Evolutionary conservation across 1,139 yeast genomes (phyloP), one percentile per base, ranked within the genome.

Genomic region (Kurtzmaniella quercitrusa): DNA sequence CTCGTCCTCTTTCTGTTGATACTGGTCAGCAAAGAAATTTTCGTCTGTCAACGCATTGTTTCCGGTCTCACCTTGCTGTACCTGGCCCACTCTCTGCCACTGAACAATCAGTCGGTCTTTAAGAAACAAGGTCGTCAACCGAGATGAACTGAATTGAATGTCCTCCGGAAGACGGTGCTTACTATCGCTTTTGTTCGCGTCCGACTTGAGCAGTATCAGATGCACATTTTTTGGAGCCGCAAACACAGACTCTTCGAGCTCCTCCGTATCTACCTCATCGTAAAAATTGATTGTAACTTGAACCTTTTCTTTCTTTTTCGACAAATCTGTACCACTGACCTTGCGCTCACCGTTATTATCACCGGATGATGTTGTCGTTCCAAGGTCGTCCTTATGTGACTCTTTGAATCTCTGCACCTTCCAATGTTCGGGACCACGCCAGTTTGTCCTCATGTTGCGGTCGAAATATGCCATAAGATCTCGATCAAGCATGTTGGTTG

Each of bases 401-500:
- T 61, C 64, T 51, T 74, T 83, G 44, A 85, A 68, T 21, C 80
- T 78, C 36, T 77, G 68, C 9, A 91, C 87, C 61, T 85, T 86
- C 98, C 98, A 93, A 61, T 88, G 94, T 49, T 88, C 94, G 5
- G 96, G 93, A 7, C 96, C 96, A 36, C 95, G 77, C 96, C 96
- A 88, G 57, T 80, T 83, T 38, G 77, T 73, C 48, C 74, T 80
- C 64, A 87, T 65, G 15, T 78, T 74, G 47, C 79, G 82, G 56
- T 88, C 95, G 59, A 88, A 87, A 57, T 86, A 86, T 1, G 88
- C 82, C 82, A 88, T 81, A 42, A 88, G 68, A 52, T 84, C 88
- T 45, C 74, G 74, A 51, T 82, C 88, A 49, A 79, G 61, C n/a
- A 79, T 69, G 41, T 68, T 68, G 7, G 60, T 55, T 32, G 51